A percentile compares a stretch with the other conserved stretches of the same genome.
Evolutionary conservation across 345 rosid genomes (phyloP).

Genomic region (Melastoma malabathricum): DNA sequence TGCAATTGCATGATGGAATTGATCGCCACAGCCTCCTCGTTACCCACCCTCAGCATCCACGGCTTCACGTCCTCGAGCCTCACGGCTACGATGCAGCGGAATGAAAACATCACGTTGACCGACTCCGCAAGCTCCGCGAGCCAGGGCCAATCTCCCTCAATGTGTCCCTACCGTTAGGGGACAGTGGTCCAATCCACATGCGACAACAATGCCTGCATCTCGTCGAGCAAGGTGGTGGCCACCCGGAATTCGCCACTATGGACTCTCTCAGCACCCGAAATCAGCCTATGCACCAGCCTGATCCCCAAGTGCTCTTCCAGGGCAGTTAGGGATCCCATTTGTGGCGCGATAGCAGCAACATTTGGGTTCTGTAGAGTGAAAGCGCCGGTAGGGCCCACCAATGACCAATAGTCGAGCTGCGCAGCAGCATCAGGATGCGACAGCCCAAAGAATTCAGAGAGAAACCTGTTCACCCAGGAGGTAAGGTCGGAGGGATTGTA

Average conservation of each 20-base stretch:
- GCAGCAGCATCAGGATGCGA: too few relatives aligned
- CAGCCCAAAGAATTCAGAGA: slow-evolving; percentile 19
- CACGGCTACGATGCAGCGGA: slow-evolving; percentile 51
- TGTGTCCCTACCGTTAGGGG: slow-evolving; percentile 54
- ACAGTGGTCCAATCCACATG: slow-evolving; percentile 77
- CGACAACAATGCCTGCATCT: slow-evolving; percentile 48
- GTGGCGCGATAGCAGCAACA: slow-evolving; percentile 10
- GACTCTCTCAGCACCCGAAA: slow-evolving; percentile 66
- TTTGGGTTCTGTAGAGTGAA: slow-evolving; percentile 3
- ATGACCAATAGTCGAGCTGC: not conserved
- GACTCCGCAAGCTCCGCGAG: slow-evolving; percentile 65
- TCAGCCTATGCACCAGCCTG: slow-evolving; percentile 52
- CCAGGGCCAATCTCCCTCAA: slow-evolving; percentile 50
- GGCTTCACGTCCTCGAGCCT: slow-evolving; percentile 67
- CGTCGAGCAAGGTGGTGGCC: slow-evolving; percentile 51
- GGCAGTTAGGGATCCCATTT: slow-evolving; percentile 19
- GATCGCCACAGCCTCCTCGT: slow-evolving; percentile 62
- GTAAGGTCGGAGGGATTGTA: slow-evolving; percentile 55
- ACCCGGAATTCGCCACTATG: slow-evolving; percentile 45
- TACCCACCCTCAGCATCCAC: slow-evolving; percentile 59
- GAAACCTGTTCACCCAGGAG: slow-evolving; percentile 51
- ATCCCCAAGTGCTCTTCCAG: slow-evolving; percentile 73
- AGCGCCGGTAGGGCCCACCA: not conserved
- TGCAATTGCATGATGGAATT: slow-evolving; percentile 81
- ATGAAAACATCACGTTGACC: slow-evolving; percentile 52